Base-by-base conservation (phyloP, 805 yeast genomes). In the Yamadazyma ubonensis region DNA sequence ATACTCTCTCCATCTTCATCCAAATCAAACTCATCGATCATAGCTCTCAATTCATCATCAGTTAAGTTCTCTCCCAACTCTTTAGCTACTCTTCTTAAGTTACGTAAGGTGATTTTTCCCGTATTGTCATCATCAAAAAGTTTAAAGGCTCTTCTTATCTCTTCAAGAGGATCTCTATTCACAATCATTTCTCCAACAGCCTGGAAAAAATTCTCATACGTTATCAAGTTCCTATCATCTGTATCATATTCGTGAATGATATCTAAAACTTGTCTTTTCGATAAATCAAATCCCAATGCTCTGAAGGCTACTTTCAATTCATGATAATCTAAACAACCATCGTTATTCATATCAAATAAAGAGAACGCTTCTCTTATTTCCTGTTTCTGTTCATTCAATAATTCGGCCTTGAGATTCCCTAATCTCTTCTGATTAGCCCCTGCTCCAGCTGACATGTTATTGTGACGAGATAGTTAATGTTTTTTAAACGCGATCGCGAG, bases 11-110 rank as follows among this genome's bases (percentile, higher is more conserved):
- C 98, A 60, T 93, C 98, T 41, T 87, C 95, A 58, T 93, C 97
- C 37, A 90, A 66, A 64, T 93, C 99, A 57, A 93, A 93, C 61
- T 91, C 98, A 46, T 90, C 96, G 49, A 93, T 93, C 99, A 93
- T 93, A 4, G 97, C 97, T 50, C 86, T 75, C 37, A 93, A 70
- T 56, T 93, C 99, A 43, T 88, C 96, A 51, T 93, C 99, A 5
- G 87, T 81, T 42, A 93, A 67, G 51, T 83, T 86, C 60, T 93
- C 99, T 2, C 96, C 97, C 42, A 93, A 66, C 50, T 91, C 97
- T 51, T 86, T 85, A 8, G 97, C 93, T 1, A 91, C 96, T 45
- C 93, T 75, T 59, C 95, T 78, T 43, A 93, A 72, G 56, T 89
- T 86, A 49, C 90, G 75, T 36, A 91, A 68, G 41, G 85, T 78